These are phyloP conservation scores for Lodderomyces margitis DNA, from an alignment of 1,139 yeast species.

Conservation along the genomic window DNA sequence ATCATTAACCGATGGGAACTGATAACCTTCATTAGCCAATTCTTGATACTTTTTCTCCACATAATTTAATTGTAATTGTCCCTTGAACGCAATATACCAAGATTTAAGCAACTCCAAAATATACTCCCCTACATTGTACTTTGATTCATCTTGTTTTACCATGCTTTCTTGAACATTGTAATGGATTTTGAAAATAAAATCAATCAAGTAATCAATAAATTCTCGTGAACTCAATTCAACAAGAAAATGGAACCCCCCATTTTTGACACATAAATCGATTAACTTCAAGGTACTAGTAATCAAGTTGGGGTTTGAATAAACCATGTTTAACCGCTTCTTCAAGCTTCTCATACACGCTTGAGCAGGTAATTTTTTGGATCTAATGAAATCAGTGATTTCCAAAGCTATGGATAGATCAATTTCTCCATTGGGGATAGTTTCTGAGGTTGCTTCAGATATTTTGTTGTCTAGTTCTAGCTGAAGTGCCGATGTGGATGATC, in stretches of 20 bases:
- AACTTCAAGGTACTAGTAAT: slow-evolving; percentile 73
- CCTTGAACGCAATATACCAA: slow-evolving; percentile 75
- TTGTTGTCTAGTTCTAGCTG: slow-evolving; percentile 59
- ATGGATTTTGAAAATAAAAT: slow-evolving; percentile 36
- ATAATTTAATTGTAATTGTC: slow-evolving; percentile 64
- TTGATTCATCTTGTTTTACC: slow-evolving; percentile 39
- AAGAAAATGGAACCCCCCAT: slow-evolving; percentile 86
- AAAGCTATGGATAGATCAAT: slow-evolving; percentile 75
- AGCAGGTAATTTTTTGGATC: slow-evolving; percentile 80
- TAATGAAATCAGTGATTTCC: slow-evolving; percentile 83
- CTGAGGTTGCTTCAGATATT: slow-evolving; percentile 80
- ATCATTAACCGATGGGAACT: slow-evolving; percentile 58
- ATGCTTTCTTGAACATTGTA: slow-evolving; percentile 32
- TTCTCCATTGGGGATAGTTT: slow-evolving; percentile 88
- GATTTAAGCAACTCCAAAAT: slow-evolving; percentile 67
- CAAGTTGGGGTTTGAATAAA: slow-evolving; percentile 69
- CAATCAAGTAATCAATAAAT: slow-evolving; percentile 73
- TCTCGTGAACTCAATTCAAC: slow-evolving; percentile 80
- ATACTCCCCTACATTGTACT: slow-evolving; percentile 56
- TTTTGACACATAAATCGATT: slow-evolving; percentile 84
- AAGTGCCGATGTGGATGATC: slow-evolving; percentile 31
- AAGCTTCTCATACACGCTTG: slow-evolving; percentile 82
- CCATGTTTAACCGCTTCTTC: slow-evolving; percentile 66
- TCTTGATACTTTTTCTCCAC: slow-evolving; percentile 61
- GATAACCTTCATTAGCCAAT: slow-evolving; percentile 60